A percentile compares a stretch with the other conserved stretches of the same genome.
Conservation (phyloP, 1,139 yeast species). For the Pichia sp. region DNA sequence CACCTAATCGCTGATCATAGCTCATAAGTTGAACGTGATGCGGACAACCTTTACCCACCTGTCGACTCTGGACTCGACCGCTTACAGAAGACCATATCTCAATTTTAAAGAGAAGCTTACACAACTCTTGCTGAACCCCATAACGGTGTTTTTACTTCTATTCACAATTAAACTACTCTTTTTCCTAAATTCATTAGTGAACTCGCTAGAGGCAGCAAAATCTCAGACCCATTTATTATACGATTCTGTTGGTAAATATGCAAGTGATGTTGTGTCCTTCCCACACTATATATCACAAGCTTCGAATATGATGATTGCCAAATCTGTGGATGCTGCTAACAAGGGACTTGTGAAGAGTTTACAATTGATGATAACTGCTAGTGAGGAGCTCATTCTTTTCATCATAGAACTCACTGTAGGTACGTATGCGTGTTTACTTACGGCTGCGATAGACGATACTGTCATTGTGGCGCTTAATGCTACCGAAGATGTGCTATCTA, state of each 20-base stretch:
- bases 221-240: constrained; percentile 36
- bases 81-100: constrained; percentile 30
- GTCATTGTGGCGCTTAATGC: constrained; percentile 70
- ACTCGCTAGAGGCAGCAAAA: constrained; percentile 33
- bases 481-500: constrained; percentile 50
- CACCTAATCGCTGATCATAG: no score
- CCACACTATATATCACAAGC: constrained; percentile 52
- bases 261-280: constrained; percentile 35
- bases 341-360: constrained; percentile 35
- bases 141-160: constrained; percentile 39
- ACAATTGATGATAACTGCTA: constrained; percentile 42
- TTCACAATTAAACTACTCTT: constrained; percentile 43
- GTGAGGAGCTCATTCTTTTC: constrained; percentile 57
- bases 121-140: constrained; percentile 54
- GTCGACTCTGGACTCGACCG: constrained; percentile 1
- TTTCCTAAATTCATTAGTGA: constrained; percentile 37
- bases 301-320: constrained; percentile 45
- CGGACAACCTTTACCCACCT: constrained; percentile 9
- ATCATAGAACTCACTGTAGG: constrained; percentile 70
- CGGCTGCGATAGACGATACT: constrained; percentile 66
- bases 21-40: no score
- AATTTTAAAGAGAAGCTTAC: constrained; percentile 41
- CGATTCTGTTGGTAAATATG: constrained; percentile 37
- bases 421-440: constrained; percentile 75
- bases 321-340: constrained; percentile 40